These are phyloP conservation scores for Globisporangium okanoganense DNA, from an alignment of 352 stramenopile species.

Conservation along the genomic window DNA sequence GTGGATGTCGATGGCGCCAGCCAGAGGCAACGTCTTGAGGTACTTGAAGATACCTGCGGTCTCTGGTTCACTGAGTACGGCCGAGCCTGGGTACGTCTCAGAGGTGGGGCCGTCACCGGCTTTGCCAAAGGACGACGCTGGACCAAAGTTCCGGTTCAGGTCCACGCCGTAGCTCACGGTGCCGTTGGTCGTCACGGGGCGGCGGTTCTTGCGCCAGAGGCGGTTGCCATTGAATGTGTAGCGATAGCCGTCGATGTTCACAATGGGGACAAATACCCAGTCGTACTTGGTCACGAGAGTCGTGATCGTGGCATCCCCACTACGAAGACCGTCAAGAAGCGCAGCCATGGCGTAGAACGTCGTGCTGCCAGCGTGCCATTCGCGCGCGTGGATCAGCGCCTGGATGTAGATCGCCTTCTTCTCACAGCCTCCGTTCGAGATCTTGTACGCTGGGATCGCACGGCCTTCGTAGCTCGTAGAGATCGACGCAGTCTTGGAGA, in stretches of 20 bases:
- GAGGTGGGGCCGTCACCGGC: constrained; percentile 10
- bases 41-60: constrained; percentile 16
- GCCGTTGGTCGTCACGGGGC: constrained; percentile 6
- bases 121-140: constrained; percentile 12
- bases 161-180: constrained; percentile 22
- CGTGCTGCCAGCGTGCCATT: too few species aligned
- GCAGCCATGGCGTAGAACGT: too few species aligned
- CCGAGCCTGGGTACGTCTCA: constrained; percentile 21
- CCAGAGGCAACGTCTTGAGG: constrained; percentile 16
- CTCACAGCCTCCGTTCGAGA: constrained; percentile 12
- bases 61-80: constrained; percentile 25
- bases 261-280: constrained; percentile 26
- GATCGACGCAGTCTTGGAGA: constrained; percentile 15
- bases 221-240: constrained; percentile 24
- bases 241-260: constrained; percentile 31
- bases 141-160: constrained; percentile 32
- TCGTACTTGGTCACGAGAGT: constrained; percentile 19
- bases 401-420: constrained; percentile 19
- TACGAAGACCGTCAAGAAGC: too few species aligned
- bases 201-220: constrained; percentile 33
- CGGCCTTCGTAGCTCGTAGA: constrained; percentile 15
- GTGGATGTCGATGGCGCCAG: constrained; percentile 26
- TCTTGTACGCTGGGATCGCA: constrained; percentile 22
- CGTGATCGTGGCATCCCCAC: too few species aligned
- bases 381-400: too few species aligned